Base-by-base conservation (phyloP, 2,329 filamentous ascomycete species). In the Mollisia scopiformis region DNA sequence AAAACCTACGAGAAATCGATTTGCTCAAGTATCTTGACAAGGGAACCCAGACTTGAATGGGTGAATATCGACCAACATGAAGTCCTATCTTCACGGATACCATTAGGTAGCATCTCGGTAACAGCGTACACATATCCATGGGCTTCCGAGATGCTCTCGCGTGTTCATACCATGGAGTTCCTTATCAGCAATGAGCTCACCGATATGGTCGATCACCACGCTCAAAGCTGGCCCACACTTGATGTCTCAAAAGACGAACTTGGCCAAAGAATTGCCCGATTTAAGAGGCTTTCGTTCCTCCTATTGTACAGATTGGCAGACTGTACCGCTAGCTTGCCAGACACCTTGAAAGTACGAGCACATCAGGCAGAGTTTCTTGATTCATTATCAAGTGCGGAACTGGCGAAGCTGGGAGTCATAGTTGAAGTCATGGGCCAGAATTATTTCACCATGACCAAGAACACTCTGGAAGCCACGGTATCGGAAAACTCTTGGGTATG, bases 391-490 rank as follows among this genome's bases (percentile, higher is more conserved):
- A 47, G 55, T 2, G 28, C 19, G 6, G 66, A 69, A 8, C 49
- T 70, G 8, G 67, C 69, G 5, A 57, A 37, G 8, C 31, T 71
- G 14, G 67, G 66, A 5, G 63, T 65, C 6, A 64, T 69, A 28
- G 68, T 68, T 3, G 67, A 69, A 27, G 57, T 69, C n/a, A 63
- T 70, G n/a, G 67, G 68, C 10, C 62, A 66, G n/a, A 66, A 63
- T 4, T 70, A 66, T 55, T 66, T 66, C 33, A 65, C 39, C 30
- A 65, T 68, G 33, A 66, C 63, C 1, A 67, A 65, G 27, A 60
- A 35, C 14, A 27, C 43, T n/a, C 33, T 66, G n/a, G 41, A 51
- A 13, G 19, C 35, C 13, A 62, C 51, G 5, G 51, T 33, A 10
- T 52, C 58, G 5, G 31, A 51, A 3, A 37, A 25, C n/a, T 39